These are phyloP conservation scores for Verticillium longisporum DNA, from an alignment of 2,329 filamentous ascomycete genomes.

Conservation along the genomic window DNA sequence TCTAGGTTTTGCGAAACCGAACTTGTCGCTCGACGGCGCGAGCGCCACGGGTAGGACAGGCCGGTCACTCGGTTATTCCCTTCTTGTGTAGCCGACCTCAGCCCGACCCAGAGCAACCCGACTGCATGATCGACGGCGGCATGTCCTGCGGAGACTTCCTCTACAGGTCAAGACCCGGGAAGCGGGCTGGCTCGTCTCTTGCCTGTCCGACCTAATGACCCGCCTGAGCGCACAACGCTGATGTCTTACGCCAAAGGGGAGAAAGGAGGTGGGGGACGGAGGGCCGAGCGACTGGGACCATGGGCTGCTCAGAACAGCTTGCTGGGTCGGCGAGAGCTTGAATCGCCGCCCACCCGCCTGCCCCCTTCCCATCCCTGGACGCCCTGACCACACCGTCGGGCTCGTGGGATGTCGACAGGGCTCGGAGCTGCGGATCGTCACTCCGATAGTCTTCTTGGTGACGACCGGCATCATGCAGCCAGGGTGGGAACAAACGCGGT, in stretches of 20 bases:
- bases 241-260: background rate
- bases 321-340: background rate
- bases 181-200: background rate
- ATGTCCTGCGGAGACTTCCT: background rate
- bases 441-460: background rate
- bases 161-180: background rate
- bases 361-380: background rate
- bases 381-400: background rate
- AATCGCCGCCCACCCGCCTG: background rate
- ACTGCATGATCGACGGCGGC: background rate
- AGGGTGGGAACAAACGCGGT: background rate
- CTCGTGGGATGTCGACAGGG: background rate
- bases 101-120: background rate
- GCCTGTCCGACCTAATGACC: background rate
- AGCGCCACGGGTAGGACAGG: background rate
- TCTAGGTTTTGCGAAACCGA: background rate
- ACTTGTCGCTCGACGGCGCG: background rate
- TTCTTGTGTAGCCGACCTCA: background rate
- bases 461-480: background rate
- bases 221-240: background rate
- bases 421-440: background rate
- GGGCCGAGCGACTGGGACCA: too few species aligned
- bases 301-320: background rate
- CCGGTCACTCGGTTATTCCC: background rate
- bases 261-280: background rate